Percentiles rank a stretch among this genome's conserved stretches.
These are phyloP conservation scores for Sporodiniella umbellata DNA, from an alignment of 371 early-diverging fungal species.

Conservation along the genomic window DNA sequence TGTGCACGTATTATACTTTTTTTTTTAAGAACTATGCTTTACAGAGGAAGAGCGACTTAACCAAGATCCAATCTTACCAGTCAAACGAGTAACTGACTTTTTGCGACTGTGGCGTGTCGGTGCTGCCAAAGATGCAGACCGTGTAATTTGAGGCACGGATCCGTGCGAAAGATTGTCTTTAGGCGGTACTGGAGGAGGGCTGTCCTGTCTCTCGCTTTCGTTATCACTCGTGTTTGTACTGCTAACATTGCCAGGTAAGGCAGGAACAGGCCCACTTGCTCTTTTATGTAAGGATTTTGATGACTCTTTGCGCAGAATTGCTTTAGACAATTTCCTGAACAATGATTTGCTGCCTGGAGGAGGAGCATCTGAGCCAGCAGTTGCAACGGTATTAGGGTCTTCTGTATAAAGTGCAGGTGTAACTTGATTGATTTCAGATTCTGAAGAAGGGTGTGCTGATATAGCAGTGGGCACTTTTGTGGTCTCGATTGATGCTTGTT, in stretches of 20 bases:
- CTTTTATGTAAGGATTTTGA: constrained; percentile 15
- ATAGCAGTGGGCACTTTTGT: constrained; percentile 9
- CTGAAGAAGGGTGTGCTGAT: too few relatives aligned
- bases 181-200: constrained; percentile 21
- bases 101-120: constrained; percentile 4
- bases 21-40: too few relatives aligned
- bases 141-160: neutral
- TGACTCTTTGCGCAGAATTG: constrained; percentile 16
- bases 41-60: constrained; percentile 22
- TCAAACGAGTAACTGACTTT: constrained; percentile 16
- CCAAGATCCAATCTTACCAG: constrained; percentile 24
- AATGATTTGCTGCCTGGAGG: constrained; percentile 20
- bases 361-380: neutral
- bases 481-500: neutral
- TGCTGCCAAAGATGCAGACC: neutral
- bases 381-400: constrained; percentile 2
- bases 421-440: neutral
- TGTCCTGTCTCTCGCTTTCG: neutral
- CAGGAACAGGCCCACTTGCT: constrained; percentile 8
- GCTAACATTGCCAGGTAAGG: neutral
- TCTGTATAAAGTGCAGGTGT: constrained; percentile 17
- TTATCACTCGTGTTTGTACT: constrained; percentile 4
- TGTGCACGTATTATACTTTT: too few relatives aligned
- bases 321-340: constrained; percentile 23
- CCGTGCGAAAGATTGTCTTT: constrained; percentile 4